Evolutionary conservation across 2,329 filamentous ascomycete genomes (phyloP).

Genomic region (Samsoniella hepiali): DNA sequence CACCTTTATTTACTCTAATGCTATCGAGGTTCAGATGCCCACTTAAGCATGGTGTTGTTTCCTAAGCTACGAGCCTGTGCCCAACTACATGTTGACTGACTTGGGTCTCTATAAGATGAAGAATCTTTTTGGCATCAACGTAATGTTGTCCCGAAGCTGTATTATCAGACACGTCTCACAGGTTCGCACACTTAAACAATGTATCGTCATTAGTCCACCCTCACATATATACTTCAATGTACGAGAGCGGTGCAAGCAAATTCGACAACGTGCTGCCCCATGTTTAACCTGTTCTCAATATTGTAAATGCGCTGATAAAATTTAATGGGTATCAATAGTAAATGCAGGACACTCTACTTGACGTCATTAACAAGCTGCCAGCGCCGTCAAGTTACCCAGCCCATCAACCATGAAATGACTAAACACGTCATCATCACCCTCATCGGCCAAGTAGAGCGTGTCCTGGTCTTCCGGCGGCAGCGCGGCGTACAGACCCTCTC

Average conservation of each 20-base stretch:
- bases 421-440: conserved; percentile 42
- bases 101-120: no score
- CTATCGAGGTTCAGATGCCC: not conserved
- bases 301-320: not conserved
- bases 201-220: no score
- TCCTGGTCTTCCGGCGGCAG: conserved; percentile 39
- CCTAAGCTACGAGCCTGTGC: not conserved
- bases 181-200: no score
- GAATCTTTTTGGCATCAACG: no score
- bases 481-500: conserved; percentile 39
- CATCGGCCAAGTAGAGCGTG: conserved; percentile 34
- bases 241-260: no score
- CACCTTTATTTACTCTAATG: not conserved
- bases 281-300: no score
- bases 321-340: conserved; percentile 6
- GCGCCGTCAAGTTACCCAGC: conserved; percentile 35
- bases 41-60: not conserved
- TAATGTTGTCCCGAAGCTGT: no score
- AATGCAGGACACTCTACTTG: not conserved
- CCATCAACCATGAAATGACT: conserved; percentile 42
- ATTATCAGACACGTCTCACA: no score
- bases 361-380: conserved; percentile 27
- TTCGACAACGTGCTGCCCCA: no score
- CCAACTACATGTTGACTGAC: not conserved
- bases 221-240: no score